phyloP scores from a whole-genome alignment of 495 filamentous ascomycete genomes.

The Saxispiralis lemnorum region DNA sequence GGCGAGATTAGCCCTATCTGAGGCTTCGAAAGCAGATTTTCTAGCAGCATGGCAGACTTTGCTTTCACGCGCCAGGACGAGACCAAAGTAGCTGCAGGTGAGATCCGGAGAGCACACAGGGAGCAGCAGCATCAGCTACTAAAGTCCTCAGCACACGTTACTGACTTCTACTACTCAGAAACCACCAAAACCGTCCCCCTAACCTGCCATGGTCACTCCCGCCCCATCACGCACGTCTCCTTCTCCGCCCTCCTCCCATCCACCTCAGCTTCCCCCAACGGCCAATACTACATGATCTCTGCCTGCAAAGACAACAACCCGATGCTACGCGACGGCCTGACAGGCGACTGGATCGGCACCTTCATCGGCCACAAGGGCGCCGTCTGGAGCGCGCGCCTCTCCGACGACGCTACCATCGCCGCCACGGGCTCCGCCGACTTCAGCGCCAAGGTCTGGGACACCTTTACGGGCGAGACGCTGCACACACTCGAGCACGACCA shows the following conservation, averaged over 20 bases:
- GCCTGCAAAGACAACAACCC: conserved; percentile 99
- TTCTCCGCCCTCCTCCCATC: conserved; percentile 80
- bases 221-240: conserved; percentile 84
- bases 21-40: too few species aligned
- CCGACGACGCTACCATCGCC: conserved; percentile 69
- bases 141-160: too few species aligned
- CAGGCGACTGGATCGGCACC: conserved; percentile 96
- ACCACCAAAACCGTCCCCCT: conserved; percentile 66
- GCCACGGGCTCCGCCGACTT: conserved; percentile 93
- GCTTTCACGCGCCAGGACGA: conserved; percentile 15
- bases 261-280: conserved; percentile 25
- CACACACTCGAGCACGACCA: conserved; percentile 79
- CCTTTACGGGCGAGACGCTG: conserved; percentile 77
- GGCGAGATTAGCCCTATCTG: too few species aligned
- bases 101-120: neutral
- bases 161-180: conserved; percentile 22
- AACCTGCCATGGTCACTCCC: conserved; percentile 93
- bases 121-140: neutral
- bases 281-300: conserved; percentile 82
- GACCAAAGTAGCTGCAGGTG: conserved; percentile 13
- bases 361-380: conserved; percentile 97
- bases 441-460: conserved; percentile 96
- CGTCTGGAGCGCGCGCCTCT: conserved; percentile 85
- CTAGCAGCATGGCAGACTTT: conserved; percentile 13
- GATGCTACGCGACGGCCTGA: conserved; percentile 92